A percentile compares a stretch with the other conserved stretches of the same genome.
Evolutionary conservation across 192 early-diverging fungal species (phyloP).

Genomic region (Podila minutissima): DNA sequence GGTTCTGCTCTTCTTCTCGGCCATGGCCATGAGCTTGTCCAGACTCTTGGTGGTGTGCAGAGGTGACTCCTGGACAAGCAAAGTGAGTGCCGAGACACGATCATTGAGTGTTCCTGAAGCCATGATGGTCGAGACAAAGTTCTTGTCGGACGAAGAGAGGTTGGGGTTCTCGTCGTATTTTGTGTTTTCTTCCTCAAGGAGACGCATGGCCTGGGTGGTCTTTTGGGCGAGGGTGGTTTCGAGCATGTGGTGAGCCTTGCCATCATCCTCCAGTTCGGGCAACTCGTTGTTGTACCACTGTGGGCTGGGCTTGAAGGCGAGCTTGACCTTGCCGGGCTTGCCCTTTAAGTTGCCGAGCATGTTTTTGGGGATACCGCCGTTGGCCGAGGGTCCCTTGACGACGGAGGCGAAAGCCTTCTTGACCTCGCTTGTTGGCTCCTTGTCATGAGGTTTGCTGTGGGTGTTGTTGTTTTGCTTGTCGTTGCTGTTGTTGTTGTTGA

Average conservation of each 20-base stretch:
- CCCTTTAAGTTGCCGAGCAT: conserved; percentile 33
- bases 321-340: conserved; percentile 35
- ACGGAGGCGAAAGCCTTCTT: conserved; percentile 42
- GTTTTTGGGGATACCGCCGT: conserved; percentile 46
- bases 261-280: conserved; percentile 31
- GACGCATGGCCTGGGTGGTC: conserved; percentile 61
- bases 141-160: conserved; percentile 81
- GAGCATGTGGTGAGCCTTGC: conserved; percentile 34
- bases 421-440: conserved; percentile 33
- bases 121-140: conserved; percentile 89
- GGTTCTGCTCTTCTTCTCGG: conserved; percentile 88
- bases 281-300: conserved; percentile 41
- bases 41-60: conserved; percentile 81
- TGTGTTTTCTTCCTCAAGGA: conserved; percentile 74
- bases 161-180: conserved; percentile 62
- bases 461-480: conserved; percentile 10
- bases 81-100: conserved; percentile 91
- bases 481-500: conserved; percentile 7
- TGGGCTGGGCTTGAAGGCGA: conserved; percentile 37
- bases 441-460: not conserved
- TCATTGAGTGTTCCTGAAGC: conserved; percentile 93
- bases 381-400: conserved; percentile 48
- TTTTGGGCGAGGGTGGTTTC: conserved; percentile 49
- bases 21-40: conserved; percentile 84
- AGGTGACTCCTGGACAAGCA: conserved; percentile 93